Evolutionary conservation across 2,329 filamentous ascomycete genomes (phyloP).

Genomic region (Xylogone sp.): DNA sequence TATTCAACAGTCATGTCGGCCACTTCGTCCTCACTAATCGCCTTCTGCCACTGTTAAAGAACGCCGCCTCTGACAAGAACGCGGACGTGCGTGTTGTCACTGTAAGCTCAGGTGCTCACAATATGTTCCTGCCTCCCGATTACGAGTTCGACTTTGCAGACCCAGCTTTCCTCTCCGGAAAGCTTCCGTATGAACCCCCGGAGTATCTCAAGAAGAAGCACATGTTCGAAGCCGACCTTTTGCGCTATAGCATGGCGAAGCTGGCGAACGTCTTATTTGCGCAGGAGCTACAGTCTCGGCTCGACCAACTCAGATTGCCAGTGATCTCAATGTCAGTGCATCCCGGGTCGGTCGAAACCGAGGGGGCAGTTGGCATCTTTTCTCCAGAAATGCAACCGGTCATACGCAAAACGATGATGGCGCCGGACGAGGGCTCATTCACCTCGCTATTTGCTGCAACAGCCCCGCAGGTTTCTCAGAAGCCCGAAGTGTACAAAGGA

Average conservation of each 20-base stretch:
- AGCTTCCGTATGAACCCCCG: background rate
- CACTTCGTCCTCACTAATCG: background rate
- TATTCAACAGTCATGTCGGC: background rate
- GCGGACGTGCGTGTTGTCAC: background rate
- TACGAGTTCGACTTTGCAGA: too few species aligned
- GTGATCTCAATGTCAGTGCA: constrained; percentile 4
- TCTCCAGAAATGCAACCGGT: background rate
- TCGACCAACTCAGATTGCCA: constrained; percentile 1
- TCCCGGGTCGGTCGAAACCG: constrained; percentile 3
- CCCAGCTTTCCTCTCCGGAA: too few species aligned
- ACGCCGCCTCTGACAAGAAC: background rate
- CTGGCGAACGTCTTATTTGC: constrained; percentile 22
- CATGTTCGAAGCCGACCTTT: background rate
- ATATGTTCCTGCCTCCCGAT: too few species aligned
- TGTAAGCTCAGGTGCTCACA: background rate
- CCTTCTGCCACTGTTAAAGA: background rate
- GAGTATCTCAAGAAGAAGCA: background rate
- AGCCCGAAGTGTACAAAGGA: background rate
- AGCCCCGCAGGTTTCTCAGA: background rate
- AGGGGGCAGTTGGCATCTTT: background rate
- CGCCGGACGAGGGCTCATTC: constrained; percentile 4
- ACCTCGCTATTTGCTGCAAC: constrained; percentile 7
- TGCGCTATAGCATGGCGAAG: background rate
- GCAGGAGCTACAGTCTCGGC: constrained; percentile 1
- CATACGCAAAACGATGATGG: background rate